A percentile compares a stretch with the other conserved stretches of the same genome.
Conservation (phyloP, 306 rosid species). For the Sicyos edulis region DNA sequence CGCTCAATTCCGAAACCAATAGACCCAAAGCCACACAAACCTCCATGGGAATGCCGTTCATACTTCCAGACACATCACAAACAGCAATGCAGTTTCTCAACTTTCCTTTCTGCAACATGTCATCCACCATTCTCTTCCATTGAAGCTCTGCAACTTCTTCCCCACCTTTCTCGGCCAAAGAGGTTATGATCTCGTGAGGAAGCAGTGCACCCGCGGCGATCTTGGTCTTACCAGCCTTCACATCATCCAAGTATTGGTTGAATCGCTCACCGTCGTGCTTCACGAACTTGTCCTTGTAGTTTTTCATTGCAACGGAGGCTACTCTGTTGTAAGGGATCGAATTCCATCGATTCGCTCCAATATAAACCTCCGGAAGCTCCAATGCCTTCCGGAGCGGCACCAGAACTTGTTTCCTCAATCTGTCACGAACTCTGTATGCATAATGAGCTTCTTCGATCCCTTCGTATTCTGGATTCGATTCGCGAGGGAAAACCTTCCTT, state of each 20-base stretch:
- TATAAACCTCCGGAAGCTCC: conserved; percentile 67
- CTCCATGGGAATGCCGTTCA: conserved; percentile 29
- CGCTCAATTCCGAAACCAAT: conserved; percentile 33
- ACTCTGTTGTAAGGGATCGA: conserved; percentile 23
- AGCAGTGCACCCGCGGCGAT: conserved; percentile 43
- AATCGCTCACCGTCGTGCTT: conserved; percentile 35
- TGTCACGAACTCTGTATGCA: conserved; percentile 58
- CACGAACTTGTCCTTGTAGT: conserved; percentile 19
- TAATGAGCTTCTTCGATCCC: conserved; percentile 61
- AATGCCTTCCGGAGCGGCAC: conserved; percentile 27
- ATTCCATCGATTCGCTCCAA: conserved; percentile 39
- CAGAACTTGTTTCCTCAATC: conserved; percentile 36
- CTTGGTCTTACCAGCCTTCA: conserved; percentile 25
- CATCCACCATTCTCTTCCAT: conserved; percentile 36
- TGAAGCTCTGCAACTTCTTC: conserved; percentile 34
- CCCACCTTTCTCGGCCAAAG: conserved; percentile 9
- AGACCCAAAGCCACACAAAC: conserved; percentile 35
- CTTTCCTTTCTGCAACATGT: conserved; percentile 29
- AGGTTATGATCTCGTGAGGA: conserved; percentile 33
- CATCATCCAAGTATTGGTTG: conserved; percentile 23
- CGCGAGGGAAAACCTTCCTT: conserved; percentile 45
- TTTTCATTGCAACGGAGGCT: conserved; percentile 35
- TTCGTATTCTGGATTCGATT: conserved; percentile 38
- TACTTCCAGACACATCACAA: conserved; percentile 38
- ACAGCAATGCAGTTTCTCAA: conserved; percentile 32